phyloP scores from a whole-genome alignment of 352 stramenopile species.

The Phytophthora cryptogea region DNA sequence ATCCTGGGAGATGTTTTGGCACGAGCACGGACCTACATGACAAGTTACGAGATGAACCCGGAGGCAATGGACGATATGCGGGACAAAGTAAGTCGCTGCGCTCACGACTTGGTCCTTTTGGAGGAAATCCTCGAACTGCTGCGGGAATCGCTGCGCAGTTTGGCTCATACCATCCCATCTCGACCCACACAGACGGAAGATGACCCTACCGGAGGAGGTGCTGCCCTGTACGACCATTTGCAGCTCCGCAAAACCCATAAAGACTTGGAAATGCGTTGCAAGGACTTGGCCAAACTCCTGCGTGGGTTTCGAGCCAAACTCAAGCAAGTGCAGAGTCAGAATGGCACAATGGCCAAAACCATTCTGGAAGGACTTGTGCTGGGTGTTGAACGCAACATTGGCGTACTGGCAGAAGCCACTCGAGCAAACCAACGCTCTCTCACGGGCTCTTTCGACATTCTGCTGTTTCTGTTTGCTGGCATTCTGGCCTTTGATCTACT shows the following conservation, averaged over 20 bases:
- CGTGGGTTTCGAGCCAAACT: conserved; percentile 90
- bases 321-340: conserved; percentile 84
- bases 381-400: conserved; percentile 66
- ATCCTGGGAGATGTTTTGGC: conserved; percentile 96
- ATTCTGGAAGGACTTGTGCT: conserved; percentile 68
- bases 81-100: conserved; percentile 90
- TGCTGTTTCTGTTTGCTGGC: conserved; percentile 92
- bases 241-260: conserved; percentile 86
- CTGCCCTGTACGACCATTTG: conserved; percentile 93
- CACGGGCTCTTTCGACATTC: conserved; percentile 79
- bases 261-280: conserved; percentile 90
- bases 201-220: conserved; percentile 73
- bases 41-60: conserved; percentile 92
- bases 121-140: conserved; percentile 97
- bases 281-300: conserved; percentile 94
- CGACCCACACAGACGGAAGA: conserved; percentile 66
- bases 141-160: conserved; percentile 91
- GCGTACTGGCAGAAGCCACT: conserved; percentile 54
- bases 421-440: conserved; percentile 74
- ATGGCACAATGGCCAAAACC: conserved; percentile 76
- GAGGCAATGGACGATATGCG: conserved; percentile 90
- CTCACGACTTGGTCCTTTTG: conserved; percentile 94
- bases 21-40: conserved; percentile 91
- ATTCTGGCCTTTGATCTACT: conserved; percentile 94
- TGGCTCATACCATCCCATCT: conserved; percentile 79